Base-by-base conservation (phyloP, 129 eudicot species). In the Apium graveolens region DNA sequence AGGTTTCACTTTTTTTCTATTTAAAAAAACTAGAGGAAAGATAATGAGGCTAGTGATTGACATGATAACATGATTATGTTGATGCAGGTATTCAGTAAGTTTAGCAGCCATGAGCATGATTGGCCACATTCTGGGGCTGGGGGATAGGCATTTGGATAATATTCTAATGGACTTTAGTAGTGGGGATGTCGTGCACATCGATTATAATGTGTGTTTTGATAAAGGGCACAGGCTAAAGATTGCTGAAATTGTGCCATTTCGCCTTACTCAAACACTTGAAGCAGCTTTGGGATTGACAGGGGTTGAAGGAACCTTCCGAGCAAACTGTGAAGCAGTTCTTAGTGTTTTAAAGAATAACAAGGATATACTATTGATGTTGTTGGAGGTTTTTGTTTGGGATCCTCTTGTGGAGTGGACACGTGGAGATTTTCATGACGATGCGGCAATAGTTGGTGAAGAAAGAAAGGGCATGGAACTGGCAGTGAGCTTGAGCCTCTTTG, bases 381-480 rank as follows among this genome's bases (percentile, higher is more conserved):
- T 96, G 71, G 99, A 92, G 82, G 97, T 89, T 75, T 96, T 96
- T 80, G 91, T 92, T 57, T 96, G 99, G 99, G 99, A 96, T 83
- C 99, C 99, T 26, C 99, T 96, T 79, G 99, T 92, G 82, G 99
- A 96, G 77, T 96, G 99, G 99, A 96, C 99, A 46, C 97, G 97
- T 81, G 99, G 97, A 65, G 97, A 96, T 82, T 92, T 96, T 76
- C 99, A 92, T 82, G 99, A 96, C 76, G 99, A 92, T 84, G 99
- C 97, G 13, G 99, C 99, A 42, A 89, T 96, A 74, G 95, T 91
- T 79, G 99, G 99, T 76, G 99, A 96, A 83, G 99, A 96, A 83
- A 89, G 97, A 81, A 96, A 90, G 85, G 99, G 99, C 83, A 96
- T 96, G 99, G 99, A 96, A 81, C 92, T 92, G 77, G 99, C 99